Conservation (phyloP, 768 basidiomycete genomes). For the Phlebiopsis gigantea region DNA sequence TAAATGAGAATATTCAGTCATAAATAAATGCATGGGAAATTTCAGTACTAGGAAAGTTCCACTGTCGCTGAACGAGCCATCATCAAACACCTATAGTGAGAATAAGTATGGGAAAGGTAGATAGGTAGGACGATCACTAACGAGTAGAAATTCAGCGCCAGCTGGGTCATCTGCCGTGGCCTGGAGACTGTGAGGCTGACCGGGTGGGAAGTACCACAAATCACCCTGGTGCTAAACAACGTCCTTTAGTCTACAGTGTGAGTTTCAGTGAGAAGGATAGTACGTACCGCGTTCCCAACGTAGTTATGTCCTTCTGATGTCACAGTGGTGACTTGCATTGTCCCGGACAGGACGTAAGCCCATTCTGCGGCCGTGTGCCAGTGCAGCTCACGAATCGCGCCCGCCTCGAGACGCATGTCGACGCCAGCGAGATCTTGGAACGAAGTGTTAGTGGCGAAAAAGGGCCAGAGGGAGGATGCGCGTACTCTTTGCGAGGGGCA, state of each 20-base stretch:
- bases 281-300: slow-evolving; percentile 17
- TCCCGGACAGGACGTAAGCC: slow-evolving; percentile 28
- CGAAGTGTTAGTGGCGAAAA: neutral
- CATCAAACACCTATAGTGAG: slow-evolving; percentile 33
- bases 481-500: slow-evolving; percentile 48
- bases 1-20: slow-evolving; percentile 6
- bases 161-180: slow-evolving; percentile 23
- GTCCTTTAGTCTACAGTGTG: neutral
- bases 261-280: no score
- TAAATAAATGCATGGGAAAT: slow-evolving; percentile 4
- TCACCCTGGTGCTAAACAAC: slow-evolving; percentile 21
- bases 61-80: slow-evolving; percentile 31
- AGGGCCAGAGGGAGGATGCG: neutral
- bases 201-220: slow-evolving; percentile 33
- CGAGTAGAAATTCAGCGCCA: slow-evolving; percentile 30
- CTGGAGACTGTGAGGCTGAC: slow-evolving; percentile 33
- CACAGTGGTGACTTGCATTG: slow-evolving; percentile 19
- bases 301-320: slow-evolving; percentile 23
- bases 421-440: slow-evolving; percentile 23
- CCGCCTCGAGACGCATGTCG: slow-evolving; percentile 28
- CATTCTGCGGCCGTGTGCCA: slow-evolving; percentile 31
- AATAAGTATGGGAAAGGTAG: neutral
- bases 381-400: slow-evolving; percentile 28
- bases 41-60: slow-evolving; percentile 29
- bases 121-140: slow-evolving; percentile 6